Percentiles rank a stretch among this genome's conserved stretches.
Conservation (phyloP, 345 rosid species). For the Sisymbrium altissimum region DNA sequence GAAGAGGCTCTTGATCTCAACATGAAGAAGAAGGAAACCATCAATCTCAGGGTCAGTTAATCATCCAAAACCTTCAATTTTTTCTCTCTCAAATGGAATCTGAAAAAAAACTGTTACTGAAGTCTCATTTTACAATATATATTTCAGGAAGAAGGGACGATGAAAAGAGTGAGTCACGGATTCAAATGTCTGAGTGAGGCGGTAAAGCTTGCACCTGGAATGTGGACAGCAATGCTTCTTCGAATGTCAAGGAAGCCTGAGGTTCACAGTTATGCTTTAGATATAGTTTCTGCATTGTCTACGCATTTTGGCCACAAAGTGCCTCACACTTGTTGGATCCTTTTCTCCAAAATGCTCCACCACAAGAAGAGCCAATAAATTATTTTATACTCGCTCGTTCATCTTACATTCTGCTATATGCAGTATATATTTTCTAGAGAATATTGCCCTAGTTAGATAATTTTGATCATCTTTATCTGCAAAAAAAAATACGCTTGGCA, state of each 20-base stretch:
- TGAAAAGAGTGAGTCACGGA: conserved; percentile 52
- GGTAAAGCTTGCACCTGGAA: conserved; percentile 68
- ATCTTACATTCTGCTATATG: not conserved
- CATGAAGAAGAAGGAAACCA: conserved; percentile 14
- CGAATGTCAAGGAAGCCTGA: conserved; percentile 61
- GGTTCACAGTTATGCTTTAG: conserved; percentile 51
- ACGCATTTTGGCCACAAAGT: conserved; percentile 45
- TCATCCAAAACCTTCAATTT: not conserved
- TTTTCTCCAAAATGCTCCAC: conserved; percentile 60
- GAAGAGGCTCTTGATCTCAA: conserved; percentile 44
- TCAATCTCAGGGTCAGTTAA: conserved; percentile 8
- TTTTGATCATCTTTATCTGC: not conserved
- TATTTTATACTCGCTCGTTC: not conserved
- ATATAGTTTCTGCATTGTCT: conserved; percentile 53
- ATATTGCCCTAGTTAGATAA: not conserved
- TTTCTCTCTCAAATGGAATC: not conserved
- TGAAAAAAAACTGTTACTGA: not conserved
- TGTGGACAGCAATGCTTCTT: conserved; percentile 75
- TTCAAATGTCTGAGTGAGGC: conserved; percentile 56
- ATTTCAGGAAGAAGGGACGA: conserved; percentile 46
- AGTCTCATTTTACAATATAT: not conserved
- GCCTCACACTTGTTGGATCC: conserved; percentile 58
- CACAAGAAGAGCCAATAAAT: conserved; percentile 6
- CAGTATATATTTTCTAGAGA: not conserved
- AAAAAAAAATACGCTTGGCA: not conserved